These are phyloP conservation scores for Calocybe cyanea DNA, from an alignment of 768 basidiomycete species.

Conservation along the genomic window DNA sequence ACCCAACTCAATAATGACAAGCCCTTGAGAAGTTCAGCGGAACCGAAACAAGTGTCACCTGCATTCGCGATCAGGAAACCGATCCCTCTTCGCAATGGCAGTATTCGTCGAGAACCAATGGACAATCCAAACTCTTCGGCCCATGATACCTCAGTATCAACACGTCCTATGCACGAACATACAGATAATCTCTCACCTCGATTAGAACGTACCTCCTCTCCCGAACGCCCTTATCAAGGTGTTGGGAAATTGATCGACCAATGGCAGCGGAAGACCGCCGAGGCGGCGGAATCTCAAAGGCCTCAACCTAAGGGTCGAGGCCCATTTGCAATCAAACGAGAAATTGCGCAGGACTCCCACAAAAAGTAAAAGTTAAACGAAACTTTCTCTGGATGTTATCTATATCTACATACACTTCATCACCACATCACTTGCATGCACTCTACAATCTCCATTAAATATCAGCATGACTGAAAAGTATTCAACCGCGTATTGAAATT, in stretches of 20 bases:
- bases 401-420: not conserved
- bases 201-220: conserved; percentile 51
- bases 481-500: too few relatives aligned
- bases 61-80: conserved; percentile 5
- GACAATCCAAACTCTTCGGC: conserved; percentile 24
- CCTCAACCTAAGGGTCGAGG: conserved; percentile 26
- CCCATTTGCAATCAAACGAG: conserved; percentile 36
- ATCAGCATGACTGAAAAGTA: too few relatives aligned
- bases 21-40: conserved; percentile 10
- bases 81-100: conserved; percentile 11
- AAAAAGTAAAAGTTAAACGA: conserved; percentile 4
- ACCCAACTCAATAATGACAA: conserved; percentile 6
- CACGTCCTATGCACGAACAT: conserved; percentile 16
- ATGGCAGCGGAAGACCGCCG: conserved; percentile 81
- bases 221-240: conserved; percentile 77
- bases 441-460: too few relatives aligned
- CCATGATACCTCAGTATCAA: conserved; percentile 18
- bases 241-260: conserved; percentile 84
- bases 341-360: conserved; percentile 22
- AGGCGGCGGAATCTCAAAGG: conserved; percentile 38
- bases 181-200: conserved; percentile 16
- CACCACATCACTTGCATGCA: too few relatives aligned
- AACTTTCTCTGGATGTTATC: not conserved
- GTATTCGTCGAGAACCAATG: conserved; percentile 14
- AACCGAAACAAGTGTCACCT: not conserved